A percentile compares a stretch with the other conserved stretches of the same genome.
Conservation (phyloP, 495 filamentous ascomycete genomes). For the Trichoderma reesei region DNA sequence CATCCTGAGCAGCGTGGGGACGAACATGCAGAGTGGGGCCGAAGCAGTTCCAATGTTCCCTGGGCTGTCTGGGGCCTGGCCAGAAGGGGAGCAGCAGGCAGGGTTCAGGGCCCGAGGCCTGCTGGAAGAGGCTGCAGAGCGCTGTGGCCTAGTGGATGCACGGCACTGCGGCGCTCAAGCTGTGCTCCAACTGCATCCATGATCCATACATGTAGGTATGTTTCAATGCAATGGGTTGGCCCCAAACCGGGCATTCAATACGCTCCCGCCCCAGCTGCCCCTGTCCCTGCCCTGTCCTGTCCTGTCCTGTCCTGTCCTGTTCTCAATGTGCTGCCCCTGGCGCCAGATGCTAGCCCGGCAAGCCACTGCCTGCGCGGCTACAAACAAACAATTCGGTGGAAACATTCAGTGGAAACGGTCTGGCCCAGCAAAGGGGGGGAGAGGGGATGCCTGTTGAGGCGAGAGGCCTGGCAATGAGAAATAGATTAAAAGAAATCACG, state of each 20-base stretch:
- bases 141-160: neutral
- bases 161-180: neutral
- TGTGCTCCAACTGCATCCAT: neutral
- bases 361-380: neutral
- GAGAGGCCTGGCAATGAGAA: neutral
- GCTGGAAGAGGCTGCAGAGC: neutral
- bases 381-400: no score
- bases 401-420: no score
- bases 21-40: neutral
- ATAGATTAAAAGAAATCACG: neutral
- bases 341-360: neutral
- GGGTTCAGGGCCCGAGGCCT: neutral
- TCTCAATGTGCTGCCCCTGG: neutral
- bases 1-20: constrained; percentile 8
- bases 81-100: neutral
- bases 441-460: neutral
- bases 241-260: neutral
- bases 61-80: neutral
- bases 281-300: neutral
- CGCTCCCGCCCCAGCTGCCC: neutral
- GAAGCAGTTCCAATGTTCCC: neutral
- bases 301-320: no score
- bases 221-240: no score
- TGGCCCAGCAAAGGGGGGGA: no score
- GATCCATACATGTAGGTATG: neutral